Base-by-base conservation (phyloP, 1,284 basidiomycete species). In the Entoloma clypeatum region DNA sequence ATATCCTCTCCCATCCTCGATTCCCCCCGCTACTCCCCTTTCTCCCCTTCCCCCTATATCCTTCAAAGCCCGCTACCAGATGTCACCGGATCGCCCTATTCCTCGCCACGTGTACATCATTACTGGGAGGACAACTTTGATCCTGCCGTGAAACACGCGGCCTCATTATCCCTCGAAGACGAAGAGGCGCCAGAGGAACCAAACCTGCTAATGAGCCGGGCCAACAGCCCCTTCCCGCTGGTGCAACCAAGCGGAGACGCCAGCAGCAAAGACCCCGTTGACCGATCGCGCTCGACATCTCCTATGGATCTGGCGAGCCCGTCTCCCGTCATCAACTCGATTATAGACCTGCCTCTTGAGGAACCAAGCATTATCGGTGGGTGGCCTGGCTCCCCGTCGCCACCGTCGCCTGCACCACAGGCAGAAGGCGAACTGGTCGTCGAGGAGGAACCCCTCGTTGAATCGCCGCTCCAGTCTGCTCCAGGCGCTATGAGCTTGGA, bases 231-330 rank as follows among this genome's bases (percentile, higher is more conserved):
- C 21, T 40, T 40, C 32, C 8, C 31, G 22, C 7, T 32, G 7
- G 7, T 4, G 25, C 22, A 41, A 33, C 27, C 32, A 44, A 51
- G 35, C 45, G 39, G 26, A 39, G 44, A 25, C 21, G 36, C 27
- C 39, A 41, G 22, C 36, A n/a, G 38, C 23, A 27, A 49, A 23
- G 39, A 34, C 11, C n/a, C 28, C 19, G 35, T 29, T 27, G 35
- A 53, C 32, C 48, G 47, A 41, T 65, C 63, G 8, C 49, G 60
- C 37, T 71, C 69, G 13, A 61, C 59, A 33, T 74, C 74, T 5
- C 71, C 74, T 0, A 75, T 77, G 67, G 71, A 74, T 24, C 59
- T 75, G 3, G 63, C 64, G 5, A 71, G 67, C 18, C 65, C 63
- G 21, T 59, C 61, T 14, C 55, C 57, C 30, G 40, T 53, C 34